A percentile compares a stretch with the other conserved stretches of the same genome.
These are phyloP conservation scores for Rhynchospora tenuis DNA, from an alignment of 176 grass and related monocot species.

Conservation along the genomic window DNA sequence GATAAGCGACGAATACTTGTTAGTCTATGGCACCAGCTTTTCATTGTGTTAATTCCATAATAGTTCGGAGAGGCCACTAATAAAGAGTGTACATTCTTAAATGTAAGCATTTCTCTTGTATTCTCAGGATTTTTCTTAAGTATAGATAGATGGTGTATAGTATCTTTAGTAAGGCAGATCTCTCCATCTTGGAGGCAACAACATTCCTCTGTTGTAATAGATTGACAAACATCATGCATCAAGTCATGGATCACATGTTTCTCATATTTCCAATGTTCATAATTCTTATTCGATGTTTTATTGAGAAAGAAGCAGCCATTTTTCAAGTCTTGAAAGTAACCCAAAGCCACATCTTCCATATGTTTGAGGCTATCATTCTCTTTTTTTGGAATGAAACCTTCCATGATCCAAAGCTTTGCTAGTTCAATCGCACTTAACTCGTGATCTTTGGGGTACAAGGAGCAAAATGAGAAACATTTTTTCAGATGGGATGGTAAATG, in stretches of 20 bases:
- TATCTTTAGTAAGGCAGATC: too few relatives aligned
- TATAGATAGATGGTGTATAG: background rate
- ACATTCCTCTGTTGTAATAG: conserved; percentile 29
- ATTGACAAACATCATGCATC: conserved; percentile 44
- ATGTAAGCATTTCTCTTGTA: background rate
- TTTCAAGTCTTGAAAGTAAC: conserved; percentile 35
- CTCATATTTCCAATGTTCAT: too few relatives aligned
- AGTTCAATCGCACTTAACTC: background rate
- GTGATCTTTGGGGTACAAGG: conserved; percentile 44
- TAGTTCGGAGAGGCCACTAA: background rate
- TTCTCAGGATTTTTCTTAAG: background rate
- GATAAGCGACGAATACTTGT: background rate
- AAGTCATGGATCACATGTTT: conserved; percentile 45
- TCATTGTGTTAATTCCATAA: background rate
- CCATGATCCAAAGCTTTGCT: conserved; percentile 41
- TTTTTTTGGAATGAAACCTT: conserved; percentile 28
- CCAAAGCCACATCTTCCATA: conserved; percentile 20
- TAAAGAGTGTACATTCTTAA: background rate
- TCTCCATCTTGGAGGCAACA: conserved; percentile 26
- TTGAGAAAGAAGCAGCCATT: conserved; percentile 35
- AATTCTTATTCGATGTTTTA: too few relatives aligned
- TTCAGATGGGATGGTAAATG: conserved; percentile 36
- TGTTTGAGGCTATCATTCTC: background rate
- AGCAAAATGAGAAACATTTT: conserved; percentile 38
- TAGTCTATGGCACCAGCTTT: background rate